Percentiles rank a stretch among this genome's conserved stretches.
phyloP scores from a whole-genome alignment of 83 land plant genomes.

The Picea abies region DNA sequence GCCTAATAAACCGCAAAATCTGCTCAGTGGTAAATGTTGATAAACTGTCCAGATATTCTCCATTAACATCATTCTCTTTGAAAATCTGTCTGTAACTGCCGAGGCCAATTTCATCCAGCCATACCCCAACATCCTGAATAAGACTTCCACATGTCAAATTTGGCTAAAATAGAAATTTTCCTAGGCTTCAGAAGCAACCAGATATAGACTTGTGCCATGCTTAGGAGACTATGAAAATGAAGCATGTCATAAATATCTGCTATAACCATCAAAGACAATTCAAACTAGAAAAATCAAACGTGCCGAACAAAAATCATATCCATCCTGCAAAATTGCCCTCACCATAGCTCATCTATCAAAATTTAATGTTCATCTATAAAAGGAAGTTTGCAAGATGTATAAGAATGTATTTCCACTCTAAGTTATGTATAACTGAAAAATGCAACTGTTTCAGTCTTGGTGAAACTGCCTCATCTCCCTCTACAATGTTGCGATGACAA shows the following conservation, averaged over 20 bases:
- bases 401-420: not conserved
- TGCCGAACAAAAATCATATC: not conserved
- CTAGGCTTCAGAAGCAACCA: not conserved
- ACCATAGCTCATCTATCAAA: not conserved
- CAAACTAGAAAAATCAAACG: not conserved
- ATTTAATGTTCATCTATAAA: not conserved
- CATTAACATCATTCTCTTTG: constrained; percentile 78
- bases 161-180: not conserved
- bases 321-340: not conserved
- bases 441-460: not conserved
- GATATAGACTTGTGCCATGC: not conserved
- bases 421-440: not conserved
- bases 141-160: not conserved
- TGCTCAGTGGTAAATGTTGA: constrained; percentile 95
- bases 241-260: not conserved
- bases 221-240: not conserved
- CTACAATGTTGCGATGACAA: too few species aligned
- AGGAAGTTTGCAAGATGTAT: not conserved
- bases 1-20: constrained; percentile 83
- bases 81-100: constrained; percentile 78
- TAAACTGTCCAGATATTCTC: constrained; percentile 83
- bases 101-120: constrained; percentile 89
- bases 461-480: not conserved
- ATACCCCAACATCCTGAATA: constrained; percentile 85
- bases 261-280: not conserved